phyloP scores from a whole-genome alignment of 176 grass and related monocot species.

The Ensete ventricosum region DNA sequence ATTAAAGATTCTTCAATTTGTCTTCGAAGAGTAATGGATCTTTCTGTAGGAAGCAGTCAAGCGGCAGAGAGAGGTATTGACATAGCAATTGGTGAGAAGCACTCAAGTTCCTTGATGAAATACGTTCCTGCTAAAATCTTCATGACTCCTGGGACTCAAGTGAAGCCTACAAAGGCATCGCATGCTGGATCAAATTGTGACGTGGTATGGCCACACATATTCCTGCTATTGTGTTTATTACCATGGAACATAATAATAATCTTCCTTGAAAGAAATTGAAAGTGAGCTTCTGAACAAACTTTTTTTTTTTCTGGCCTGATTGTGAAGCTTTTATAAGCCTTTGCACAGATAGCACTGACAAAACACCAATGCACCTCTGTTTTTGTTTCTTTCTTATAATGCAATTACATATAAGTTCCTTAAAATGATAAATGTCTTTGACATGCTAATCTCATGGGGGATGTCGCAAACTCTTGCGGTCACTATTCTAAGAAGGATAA shows the following conservation, averaged over 20 bases:
- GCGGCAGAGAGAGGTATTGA: slow-evolving; percentile 31
- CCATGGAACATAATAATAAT: no score
- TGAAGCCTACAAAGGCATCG: slow-evolving; percentile 60
- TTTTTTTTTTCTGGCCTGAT: no score
- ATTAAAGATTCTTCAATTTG: slow-evolving; percentile 36
- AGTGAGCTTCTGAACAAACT: no score
- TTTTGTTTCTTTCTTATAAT: no score
- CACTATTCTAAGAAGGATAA: no score
- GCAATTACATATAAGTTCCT: not conserved
- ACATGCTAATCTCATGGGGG: not conserved
- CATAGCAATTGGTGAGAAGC: slow-evolving; percentile 31
- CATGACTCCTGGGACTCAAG: slow-evolving; percentile 40
- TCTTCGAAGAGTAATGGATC: slow-evolving; percentile 24
- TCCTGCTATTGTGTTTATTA: no score
- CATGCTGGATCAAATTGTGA: slow-evolving; percentile 48
- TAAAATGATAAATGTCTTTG: not conserved
- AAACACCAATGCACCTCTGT: no score
- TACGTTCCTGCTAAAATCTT: slow-evolving; percentile 43
- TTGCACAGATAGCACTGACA: no score
- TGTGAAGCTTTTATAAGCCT: no score
- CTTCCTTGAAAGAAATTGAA: no score
- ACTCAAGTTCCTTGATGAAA: slow-evolving; percentile 21
- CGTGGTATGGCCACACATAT: slow-evolving; percentile 27
- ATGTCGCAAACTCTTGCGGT: not conserved
- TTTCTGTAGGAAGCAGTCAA: slow-evolving; percentile 25